These are phyloP conservation scores for Pistacia vera DNA, from an alignment of 345 rosid species.

Conservation along the genomic window DNA sequence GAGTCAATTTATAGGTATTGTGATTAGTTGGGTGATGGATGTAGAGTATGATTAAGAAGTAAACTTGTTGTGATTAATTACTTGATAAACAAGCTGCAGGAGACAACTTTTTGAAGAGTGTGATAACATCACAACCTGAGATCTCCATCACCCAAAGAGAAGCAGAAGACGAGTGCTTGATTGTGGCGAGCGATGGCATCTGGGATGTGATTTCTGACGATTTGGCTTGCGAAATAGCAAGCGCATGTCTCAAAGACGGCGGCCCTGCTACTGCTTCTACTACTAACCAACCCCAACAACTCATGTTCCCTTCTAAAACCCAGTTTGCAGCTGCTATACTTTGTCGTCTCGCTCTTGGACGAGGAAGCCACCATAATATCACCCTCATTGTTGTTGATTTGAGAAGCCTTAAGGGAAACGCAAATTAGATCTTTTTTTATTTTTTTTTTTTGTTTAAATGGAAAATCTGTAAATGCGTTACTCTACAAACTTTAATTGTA, in stretches of 20 bases:
- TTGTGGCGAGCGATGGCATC: conserved; percentile 38
- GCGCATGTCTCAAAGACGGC: conserved; percentile 28
- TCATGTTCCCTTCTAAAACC: conserved; percentile 21
- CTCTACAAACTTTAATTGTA: too few relatives aligned
- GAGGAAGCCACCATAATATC: conserved; percentile 38
- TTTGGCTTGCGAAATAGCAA: conserved; percentile 34
- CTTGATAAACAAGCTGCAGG: neutral
- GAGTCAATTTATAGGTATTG: too few relatives aligned
- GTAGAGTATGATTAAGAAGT: too few relatives aligned
- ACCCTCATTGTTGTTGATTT: conserved; percentile 40
- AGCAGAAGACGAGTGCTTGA: conserved; percentile 34
- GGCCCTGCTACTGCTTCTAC: neutral
- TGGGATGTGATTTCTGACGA: conserved; percentile 42
- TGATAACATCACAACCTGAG: conserved; percentile 7
- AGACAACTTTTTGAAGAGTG: neutral
- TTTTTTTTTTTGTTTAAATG: too few relatives aligned
- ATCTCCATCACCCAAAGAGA: conserved; percentile 8
- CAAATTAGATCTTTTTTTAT: too few relatives aligned
- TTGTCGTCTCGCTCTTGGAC: conserved; percentile 32
- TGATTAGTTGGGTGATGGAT: too few relatives aligned
- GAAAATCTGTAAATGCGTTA: too few relatives aligned
- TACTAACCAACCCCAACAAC: neutral
- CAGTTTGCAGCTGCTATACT: conserved; percentile 35
- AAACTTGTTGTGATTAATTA: too few relatives aligned
- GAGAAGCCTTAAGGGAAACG: neutral